A percentile compares a stretch with the other conserved stretches of the same genome.
Evolutionary conservation across 2,329 filamentous ascomycete species (phyloP).

Genomic region (Beauveria bassiana): DNA sequence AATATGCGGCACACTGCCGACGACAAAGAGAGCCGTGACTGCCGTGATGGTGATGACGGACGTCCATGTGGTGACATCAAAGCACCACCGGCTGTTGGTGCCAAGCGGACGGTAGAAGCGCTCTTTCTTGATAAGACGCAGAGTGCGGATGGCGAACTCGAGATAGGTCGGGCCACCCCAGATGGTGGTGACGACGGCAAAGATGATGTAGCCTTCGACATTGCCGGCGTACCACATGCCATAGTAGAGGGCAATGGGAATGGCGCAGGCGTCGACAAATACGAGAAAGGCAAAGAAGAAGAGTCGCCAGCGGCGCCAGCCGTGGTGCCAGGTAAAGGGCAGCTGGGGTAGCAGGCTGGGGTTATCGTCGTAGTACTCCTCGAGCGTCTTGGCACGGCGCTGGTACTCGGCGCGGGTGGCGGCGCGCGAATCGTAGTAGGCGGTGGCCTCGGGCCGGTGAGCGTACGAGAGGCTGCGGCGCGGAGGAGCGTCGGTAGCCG

Average conservation of each 20-base stretch:
- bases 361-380: constrained; percentile 33
- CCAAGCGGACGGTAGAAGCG: constrained; percentile 44
- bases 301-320: constrained; percentile 33
- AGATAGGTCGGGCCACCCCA: constrained; percentile 48
- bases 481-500: constrained; percentile 8
- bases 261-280: constrained; percentile 33
- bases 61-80: constrained; percentile 41
- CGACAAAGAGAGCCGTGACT: constrained; percentile 42
- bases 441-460: constrained; percentile 24
- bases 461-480: constrained; percentile 29
- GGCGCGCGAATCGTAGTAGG: constrained; percentile 33
- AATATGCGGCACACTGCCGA: constrained; percentile 41
- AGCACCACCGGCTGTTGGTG: constrained; percentile 37
- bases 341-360: constrained; percentile 31
- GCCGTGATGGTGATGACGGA: constrained; percentile 39
- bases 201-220: constrained; percentile 35
- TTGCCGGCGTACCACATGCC: constrained; percentile 35
- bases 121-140: constrained; percentile 40
- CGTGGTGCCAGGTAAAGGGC: constrained; percentile 34
- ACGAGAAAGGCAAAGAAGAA: constrained; percentile 40
- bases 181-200: constrained; percentile 46
- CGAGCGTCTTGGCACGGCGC: constrained; percentile 27
- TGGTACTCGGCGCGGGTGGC: constrained; percentile 27
- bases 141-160: constrained; percentile 41
- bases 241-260: constrained; percentile 47